phyloP scores from a whole-genome alignment of 495 filamentous ascomycete species.

The Bombardia bombarda region DNA sequence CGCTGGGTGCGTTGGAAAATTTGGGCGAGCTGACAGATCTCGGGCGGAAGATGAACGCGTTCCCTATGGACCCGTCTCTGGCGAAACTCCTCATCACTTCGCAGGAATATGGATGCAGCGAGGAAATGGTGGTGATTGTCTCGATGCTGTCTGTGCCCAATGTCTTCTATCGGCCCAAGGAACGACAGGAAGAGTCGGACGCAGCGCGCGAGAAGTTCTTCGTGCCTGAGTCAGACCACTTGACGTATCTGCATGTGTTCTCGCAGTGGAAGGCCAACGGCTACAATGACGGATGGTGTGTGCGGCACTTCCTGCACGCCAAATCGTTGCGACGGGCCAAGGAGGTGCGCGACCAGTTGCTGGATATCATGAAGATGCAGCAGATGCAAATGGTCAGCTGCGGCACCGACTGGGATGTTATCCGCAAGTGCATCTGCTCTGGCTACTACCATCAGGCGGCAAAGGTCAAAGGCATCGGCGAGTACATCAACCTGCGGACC shows the following conservation, averaged over 20 bases:
- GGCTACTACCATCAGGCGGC: conserved; percentile 99
- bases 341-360: conserved; percentile 87
- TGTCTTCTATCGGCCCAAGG: conserved; percentile 96
- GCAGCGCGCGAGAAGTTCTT: conserved; percentile 98
- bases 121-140: conserved; percentile 97
- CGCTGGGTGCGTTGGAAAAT: conserved; percentile 87
- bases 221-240: conserved; percentile 92
- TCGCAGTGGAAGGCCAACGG: conserved; percentile 92
- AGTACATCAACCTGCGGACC: conserved; percentile 94
- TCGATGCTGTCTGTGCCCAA: conserved; percentile 95
- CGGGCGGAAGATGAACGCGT: conserved; percentile 89
- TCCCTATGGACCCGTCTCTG: conserved; percentile 92
- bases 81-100: conserved; percentile 90
- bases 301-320: conserved; percentile 83
- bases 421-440: conserved; percentile 93
- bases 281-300: conserved; percentile 85
- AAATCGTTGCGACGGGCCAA: conserved; percentile 85
- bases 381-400: conserved; percentile 83
- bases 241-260: conserved; percentile 94
- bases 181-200: conserved; percentile 94
- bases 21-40: conserved; percentile 84
- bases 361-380: conserved; percentile 91
- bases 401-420: conserved; percentile 93
- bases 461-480: conserved; percentile 89
- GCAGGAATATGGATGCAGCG: conserved; percentile 80